phyloP scores from a whole-genome alignment of 78 protist species.

The Dictyostelium purpureum region DNA sequence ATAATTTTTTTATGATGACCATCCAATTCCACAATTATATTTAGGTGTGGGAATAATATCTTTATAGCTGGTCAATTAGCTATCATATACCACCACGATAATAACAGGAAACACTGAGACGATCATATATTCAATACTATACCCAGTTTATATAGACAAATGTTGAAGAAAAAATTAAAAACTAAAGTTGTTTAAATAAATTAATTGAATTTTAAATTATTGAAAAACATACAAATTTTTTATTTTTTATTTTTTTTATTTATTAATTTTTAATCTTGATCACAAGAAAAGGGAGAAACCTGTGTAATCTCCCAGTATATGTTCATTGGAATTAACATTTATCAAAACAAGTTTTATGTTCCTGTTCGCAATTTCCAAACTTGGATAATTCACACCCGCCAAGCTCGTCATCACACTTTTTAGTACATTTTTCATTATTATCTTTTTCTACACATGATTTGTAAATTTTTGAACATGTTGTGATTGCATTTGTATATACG shows the following conservation, averaged over 20 bases:
- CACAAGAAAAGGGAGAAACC: not conserved
- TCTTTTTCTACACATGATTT: not conserved
- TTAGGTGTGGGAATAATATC: not conserved
- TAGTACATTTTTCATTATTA: not conserved
- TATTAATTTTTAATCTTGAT: not conserved
- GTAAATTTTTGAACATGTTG: not conserved
- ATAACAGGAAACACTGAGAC: not conserved
- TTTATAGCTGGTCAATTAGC: not conserved
- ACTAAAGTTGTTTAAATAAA: not conserved
- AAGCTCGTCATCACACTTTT: not conserved
- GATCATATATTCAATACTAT: not conserved
- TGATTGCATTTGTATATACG: not conserved
- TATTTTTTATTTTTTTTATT: too few species aligned
- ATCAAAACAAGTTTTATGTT: not conserved
- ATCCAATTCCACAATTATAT: not conserved
- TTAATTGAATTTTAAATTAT: not conserved
- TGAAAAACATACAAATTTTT: not conserved
- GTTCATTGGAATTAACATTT: not conserved
- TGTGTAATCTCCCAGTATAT: not conserved
- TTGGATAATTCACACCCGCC: not conserved
- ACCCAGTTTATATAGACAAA: not conserved
- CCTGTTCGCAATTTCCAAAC: not conserved
- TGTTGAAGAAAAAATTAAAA: not conserved
- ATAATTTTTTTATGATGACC: too few species aligned
- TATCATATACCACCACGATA: not conserved